These are phyloP conservation scores for Pseudevernia furfuracea DNA, from an alignment of 495 filamentous ascomycete genomes.

Conservation along the genomic window DNA sequence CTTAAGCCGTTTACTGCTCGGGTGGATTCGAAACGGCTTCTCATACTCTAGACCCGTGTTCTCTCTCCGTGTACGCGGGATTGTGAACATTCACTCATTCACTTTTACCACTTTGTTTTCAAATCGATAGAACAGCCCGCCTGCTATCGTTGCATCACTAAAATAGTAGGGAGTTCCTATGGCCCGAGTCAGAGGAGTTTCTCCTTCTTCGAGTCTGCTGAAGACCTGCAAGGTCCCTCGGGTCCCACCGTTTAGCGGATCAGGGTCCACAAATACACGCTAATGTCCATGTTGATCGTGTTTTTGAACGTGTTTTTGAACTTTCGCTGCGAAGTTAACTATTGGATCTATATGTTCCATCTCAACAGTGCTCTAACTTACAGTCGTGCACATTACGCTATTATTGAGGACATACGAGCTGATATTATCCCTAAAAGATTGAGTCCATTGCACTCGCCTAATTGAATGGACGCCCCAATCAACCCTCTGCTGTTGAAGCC, in stretches of 20 bases:
- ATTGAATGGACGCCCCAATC: conserved; percentile 20
- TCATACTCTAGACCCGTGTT: too few relatives aligned
- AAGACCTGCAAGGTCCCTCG: too few relatives aligned
- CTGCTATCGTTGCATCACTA: too few relatives aligned
- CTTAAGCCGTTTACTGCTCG: too few relatives aligned
- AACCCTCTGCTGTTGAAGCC: conserved; percentile 44
- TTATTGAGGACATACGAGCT: neutral
- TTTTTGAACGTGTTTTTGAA: neutral
- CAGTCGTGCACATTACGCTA: neutral
- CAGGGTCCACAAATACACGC: neutral
- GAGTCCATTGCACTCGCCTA: neutral
- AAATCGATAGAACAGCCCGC: too few relatives aligned
- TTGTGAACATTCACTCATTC: too few relatives aligned
- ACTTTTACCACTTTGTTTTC: too few relatives aligned
- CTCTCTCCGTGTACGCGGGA: too few relatives aligned
- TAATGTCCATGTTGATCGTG: neutral
- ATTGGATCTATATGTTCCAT: neutral
- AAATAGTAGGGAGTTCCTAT: neutral
- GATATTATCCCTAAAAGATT: neutral
- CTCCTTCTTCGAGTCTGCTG: neutral
- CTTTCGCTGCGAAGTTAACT: neutral
- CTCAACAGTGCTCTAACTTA: neutral
- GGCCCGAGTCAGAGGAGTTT: neutral
- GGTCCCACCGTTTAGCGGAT: neutral
- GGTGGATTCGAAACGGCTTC: too few relatives aligned